phyloP scores from a whole-genome alignment of 2,329 filamentous ascomycete species.

The Xylariales sp. region DNA sequence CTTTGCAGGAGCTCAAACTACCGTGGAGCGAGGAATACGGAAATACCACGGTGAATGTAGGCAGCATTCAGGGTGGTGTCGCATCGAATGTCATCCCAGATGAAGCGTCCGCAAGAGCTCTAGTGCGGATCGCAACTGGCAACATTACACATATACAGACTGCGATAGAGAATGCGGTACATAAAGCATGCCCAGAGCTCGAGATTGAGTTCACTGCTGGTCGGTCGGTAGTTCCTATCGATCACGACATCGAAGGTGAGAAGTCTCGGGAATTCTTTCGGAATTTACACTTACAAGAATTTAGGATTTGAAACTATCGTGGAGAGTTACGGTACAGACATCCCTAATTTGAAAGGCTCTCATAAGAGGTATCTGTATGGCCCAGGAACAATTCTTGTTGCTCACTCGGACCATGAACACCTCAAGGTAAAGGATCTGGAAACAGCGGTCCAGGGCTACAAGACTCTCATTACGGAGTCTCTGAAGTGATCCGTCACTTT shows the following conservation, averaged over 20 bases:
- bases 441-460: conserved; percentile 71
- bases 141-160: neutral
- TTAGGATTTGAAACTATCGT: conserved; percentile 68
- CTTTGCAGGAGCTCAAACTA: neutral
- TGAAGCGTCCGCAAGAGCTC: neutral
- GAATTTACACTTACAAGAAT: neutral
- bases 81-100: conserved; percentile 8
- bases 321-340: conserved; percentile 87
- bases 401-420: conserved; percentile 76
- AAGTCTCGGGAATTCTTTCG: neutral
- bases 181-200: neutral
- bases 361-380: conserved; percentile 63
- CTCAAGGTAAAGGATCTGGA: conserved; percentile 69
- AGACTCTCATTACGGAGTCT: conserved; percentile 56
- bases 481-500: conserved; percentile 28
- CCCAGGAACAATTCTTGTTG: conserved; percentile 70
- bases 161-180: neutral
- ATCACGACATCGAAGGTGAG: conserved; percentile 8
- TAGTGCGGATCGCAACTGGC: neutral
- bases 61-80: conserved; percentile 6
- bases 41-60: conserved; percentile 6
- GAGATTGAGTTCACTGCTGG: neutral
- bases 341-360: conserved; percentile 65
- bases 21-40: conserved; percentile 3
- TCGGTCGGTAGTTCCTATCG: neutral